These are phyloP conservation scores for Sequoiadendron giganteum DNA, from an alignment of 75 land plant species.

Conservation along the genomic window DNA sequence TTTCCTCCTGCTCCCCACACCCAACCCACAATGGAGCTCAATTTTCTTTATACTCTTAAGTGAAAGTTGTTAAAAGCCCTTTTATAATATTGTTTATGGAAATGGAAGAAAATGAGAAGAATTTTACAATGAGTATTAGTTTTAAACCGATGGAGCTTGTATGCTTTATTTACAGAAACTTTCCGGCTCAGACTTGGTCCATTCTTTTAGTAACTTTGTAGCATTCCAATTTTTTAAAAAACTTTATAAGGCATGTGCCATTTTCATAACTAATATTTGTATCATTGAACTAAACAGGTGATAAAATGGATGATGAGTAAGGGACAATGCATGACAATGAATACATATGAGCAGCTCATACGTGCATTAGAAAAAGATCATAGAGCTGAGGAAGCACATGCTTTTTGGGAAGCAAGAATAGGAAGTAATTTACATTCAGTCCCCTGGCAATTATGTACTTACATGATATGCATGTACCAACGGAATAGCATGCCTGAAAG, in stretches of 20 bases:
- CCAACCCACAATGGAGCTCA: not conserved
- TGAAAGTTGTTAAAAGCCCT: not conserved
- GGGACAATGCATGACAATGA: slow-evolving; percentile 87
- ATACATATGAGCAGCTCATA: slow-evolving; percentile 66
- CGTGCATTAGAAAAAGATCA: slow-evolving; percentile 81
- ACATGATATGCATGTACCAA: slow-evolving; percentile 71
- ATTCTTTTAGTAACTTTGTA: not conserved
- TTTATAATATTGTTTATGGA: not conserved
- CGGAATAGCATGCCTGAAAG: slow-evolving; percentile 70
- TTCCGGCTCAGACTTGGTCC: not conserved
- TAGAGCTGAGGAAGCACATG: slow-evolving; percentile 84
- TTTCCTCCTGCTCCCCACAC: too few species aligned
- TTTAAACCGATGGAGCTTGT: not conserved
- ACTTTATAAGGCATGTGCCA: not conserved
- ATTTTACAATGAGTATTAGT: too few species aligned
- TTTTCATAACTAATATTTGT: not conserved
- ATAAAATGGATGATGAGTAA: slow-evolving; percentile 96
- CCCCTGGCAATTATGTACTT: slow-evolving; percentile 71
- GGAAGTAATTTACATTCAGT: slow-evolving; percentile 65
- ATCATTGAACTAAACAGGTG: slow-evolving; percentile 35
- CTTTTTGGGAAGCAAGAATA: slow-evolving; percentile 63
- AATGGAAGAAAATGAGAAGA: not conserved
- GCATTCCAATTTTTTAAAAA: not conserved
- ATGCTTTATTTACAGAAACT: not conserved
- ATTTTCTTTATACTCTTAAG: not conserved